These are phyloP conservation scores for Funneliformis geosporum DNA, from an alignment of 192 early-diverging fungal genomes.

Conservation along the genomic window DNA sequence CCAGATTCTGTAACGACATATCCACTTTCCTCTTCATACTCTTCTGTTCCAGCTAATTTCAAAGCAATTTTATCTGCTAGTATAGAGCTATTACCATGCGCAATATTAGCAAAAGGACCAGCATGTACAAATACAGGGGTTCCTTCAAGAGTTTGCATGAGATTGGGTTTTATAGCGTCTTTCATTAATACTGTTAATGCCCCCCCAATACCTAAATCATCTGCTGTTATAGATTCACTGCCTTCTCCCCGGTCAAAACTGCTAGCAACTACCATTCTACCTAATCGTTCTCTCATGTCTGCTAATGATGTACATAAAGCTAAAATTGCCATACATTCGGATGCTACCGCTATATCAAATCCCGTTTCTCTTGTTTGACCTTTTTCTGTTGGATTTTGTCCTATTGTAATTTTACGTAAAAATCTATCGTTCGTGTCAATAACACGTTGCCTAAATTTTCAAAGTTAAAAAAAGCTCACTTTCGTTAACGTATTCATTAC, in stretches of 20 bases:
- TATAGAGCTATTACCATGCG: slow-evolving; percentile 95
- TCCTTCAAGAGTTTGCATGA: slow-evolving; percentile 99
- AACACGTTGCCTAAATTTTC: slow-evolving; percentile 66
- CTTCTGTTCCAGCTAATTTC: slow-evolving; percentile 80
- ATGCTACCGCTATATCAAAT: slow-evolving; percentile 98
- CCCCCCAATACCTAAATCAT: slow-evolving; percentile 95
- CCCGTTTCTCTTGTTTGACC: slow-evolving; percentile 87
- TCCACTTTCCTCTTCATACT: slow-evolving; percentile 61
- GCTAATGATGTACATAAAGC: slow-evolving; percentile 86
- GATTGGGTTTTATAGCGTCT: slow-evolving; percentile 96
- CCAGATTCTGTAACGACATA: slow-evolving; percentile 99
- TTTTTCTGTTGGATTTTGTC: slow-evolving; percentile 85
- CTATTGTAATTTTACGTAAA: slow-evolving; percentile 88
- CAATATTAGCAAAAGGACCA: slow-evolving; percentile 99
- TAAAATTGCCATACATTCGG: slow-evolving; percentile 97
- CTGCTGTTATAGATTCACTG: slow-evolving; percentile 80
- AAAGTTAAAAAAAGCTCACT: too few relatives aligned
- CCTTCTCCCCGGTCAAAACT: slow-evolving; percentile 59
- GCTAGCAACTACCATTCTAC: slow-evolving; percentile 92
- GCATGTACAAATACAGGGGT: slow-evolving; percentile 99
- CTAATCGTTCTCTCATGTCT: slow-evolving; percentile 93
- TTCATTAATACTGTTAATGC: slow-evolving; percentile 97
- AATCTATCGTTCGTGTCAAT: slow-evolving; percentile 97
- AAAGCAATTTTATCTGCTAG: slow-evolving; percentile 96
- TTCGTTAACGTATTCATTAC: too few relatives aligned